Evolutionary conservation across 1,284 basidiomycete species (phyloP), one percentile per base, ranked within the genome.

Genomic region (Trametes polyzona): DNA sequence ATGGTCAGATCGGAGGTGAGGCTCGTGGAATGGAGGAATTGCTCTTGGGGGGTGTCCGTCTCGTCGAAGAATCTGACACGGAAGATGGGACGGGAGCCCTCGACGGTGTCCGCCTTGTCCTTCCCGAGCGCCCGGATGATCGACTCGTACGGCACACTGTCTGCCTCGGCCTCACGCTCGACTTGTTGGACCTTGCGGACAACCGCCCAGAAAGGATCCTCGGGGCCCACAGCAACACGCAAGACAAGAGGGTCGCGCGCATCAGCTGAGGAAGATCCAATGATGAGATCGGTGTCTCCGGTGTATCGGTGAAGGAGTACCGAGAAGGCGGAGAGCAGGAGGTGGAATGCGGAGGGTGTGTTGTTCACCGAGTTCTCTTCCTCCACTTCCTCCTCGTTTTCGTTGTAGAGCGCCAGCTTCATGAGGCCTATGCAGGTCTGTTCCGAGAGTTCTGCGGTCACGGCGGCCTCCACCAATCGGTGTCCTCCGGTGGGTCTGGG

Each of bases 21-120:
- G 64, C 87, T 90, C 0, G 92, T 93, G 0, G 88, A 87, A 27
- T 84, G 83, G 60, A 96, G 86, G 67, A 92, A 93, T 54, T 86
- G 84, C 49, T 90, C 87, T 50, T 84, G 83, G 6, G 86, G 83
- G 44, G 84, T 76, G 61, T 92, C 90, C 3, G 88, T 95, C 71
- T 92, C 93, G 71, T 98, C 96, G 71, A 98, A 96, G 81, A 98
- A 98, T 24, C 96, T 88, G 43, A 98, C 95, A 37, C 95, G 85
- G 78, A 98, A 99, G 33, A 99, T 78, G 1, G 90, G 90, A 0
- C 77, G 73, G 4, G 74, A 69, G 17, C 77, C 80, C 57, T 87
- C 84, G 10, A 77, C 67, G 3, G 78, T 70, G 23, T 83, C 79
- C 4, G 86, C 82, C 66, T 82, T 86, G 68, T 83, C 85, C 66